Evolutionary conservation across 106 monocot genomes (phyloP), one percentile per base, ranked within the genome.

Genomic region (Alisma plantagoaquatica): DNA sequence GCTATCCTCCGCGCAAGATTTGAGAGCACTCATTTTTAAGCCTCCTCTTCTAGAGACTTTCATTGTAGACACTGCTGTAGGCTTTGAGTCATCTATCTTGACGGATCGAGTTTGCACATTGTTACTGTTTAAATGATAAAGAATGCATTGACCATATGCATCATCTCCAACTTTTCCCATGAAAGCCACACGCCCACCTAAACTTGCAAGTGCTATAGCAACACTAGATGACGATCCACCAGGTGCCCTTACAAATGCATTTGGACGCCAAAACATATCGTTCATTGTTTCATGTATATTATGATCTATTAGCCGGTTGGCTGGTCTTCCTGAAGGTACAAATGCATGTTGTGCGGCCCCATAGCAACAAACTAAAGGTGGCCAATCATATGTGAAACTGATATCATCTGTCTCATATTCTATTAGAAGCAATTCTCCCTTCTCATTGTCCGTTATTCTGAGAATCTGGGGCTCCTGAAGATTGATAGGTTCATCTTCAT

Each of bases 131-230:
- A 90, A 61, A 66, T 80, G 50, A 69, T 73, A 74, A 4, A 84
- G 56, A 26, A 84, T 49, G 23, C 46, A 65, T 31, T 71, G 63
- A 29, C 84, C 90, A 55, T 80, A 76, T n/a, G 67, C 66, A 68
- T 89, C 89, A 61, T 79, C 73, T 8, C 90, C 90, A 33, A 90
- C 42, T 59, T 80, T 84, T 48, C 90, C 90, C 80, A 90, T 80
- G 56, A 90, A 83, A 41, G 45, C 73, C 33, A 84, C 84, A 49
- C 66, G 63, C 27, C 79, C 89, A 23, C 79, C 89, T 28, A 80
- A 54, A 46, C 58, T 59, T 65, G 90, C 84, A 38, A 84, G 74
- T 21, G 79, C 77, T 31, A 84, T 47, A 17, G 90, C 90, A 52
- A 84, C 90, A 62, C 66, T 67, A 9, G 83, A 76, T 25, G 74